Evolutionary conservation across 352 stramenopile species (phyloP), one percentile per base, ranked within the genome.

Genomic region (Phytophthora meadii): DNA sequence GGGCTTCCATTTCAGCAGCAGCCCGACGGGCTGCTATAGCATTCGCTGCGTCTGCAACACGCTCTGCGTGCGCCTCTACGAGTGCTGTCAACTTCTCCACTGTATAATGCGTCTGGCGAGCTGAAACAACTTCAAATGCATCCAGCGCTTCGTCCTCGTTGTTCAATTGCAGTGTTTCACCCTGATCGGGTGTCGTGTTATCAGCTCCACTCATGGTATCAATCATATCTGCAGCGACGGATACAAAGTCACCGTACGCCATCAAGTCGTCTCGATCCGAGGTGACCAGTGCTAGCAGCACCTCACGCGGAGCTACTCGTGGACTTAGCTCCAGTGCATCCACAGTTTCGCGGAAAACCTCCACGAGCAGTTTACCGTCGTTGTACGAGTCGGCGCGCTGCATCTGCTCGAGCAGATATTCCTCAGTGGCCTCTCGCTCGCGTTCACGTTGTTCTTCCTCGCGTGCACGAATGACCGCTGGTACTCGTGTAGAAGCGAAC

Each of bases 351-450:
- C 63, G 54, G n/a, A 84, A 76, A 17, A 84, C 73, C 12, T 68
- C 50, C 17, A 92, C 68, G 15, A 70, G 46, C 5, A 92, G 53
- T 6, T 82, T 80, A 14, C 79, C 81, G 57, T 89, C 80, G 49
- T 90, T 92, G 55, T 84, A 89, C 22, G 78, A 72, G 30, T 92
- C 84, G 15, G 75, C 79, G 25, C 76, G 79, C 61, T 89, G 81
- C 61, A 92, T 78, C 12, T 65, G 63, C 27, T 89, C 84, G 4
- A 90, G 76, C 24, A 92, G 39, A 39, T 73, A 70, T 60, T 90
- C 81, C 42, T 92, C 84, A 4, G 73, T 61, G 9, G 55, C 60
- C 44, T 92, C 79, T n/a, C 73, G 69, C 3, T 77, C 68, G 9
- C 55, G 71, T 4, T 67, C 60, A 1, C 81, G 78, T 22, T 79